These are phyloP conservation scores for Aphanomyces euteiches DNA, from an alignment of 352 stramenopile genomes.

Conservation along the genomic window DNA sequence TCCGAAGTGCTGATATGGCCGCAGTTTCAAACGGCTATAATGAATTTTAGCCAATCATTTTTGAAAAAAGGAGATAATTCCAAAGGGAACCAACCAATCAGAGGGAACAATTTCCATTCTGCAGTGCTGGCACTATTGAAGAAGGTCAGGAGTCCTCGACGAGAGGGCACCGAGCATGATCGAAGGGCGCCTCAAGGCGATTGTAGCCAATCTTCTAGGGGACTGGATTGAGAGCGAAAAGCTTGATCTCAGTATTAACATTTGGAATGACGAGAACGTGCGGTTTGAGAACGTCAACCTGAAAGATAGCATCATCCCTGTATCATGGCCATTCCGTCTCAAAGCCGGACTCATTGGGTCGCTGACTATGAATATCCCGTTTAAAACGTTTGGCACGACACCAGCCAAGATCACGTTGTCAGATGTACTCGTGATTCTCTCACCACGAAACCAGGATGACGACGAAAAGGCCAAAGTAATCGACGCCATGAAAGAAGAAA, in stretches of 20 bases:
- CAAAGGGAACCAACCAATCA: not conserved
- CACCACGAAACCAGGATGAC: slow-evolving; percentile 67
- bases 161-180: slow-evolving; percentile 47
- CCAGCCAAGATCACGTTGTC: slow-evolving; percentile 85
- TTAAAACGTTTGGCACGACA: slow-evolving; percentile 72
- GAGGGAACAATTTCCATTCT: not conserved
- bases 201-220: slow-evolving; percentile 78
- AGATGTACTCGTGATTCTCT: slow-evolving; percentile 78
- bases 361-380: slow-evolving; percentile 79
- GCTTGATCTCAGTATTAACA: slow-evolving; percentile 80
- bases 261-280: slow-evolving; percentile 82
- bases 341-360: slow-evolving; percentile 84
- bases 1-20: no score
- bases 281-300: slow-evolving; percentile 86
- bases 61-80: not conserved
- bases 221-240: slow-evolving; percentile 86
- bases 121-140: not conserved
- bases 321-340: slow-evolving; percentile 77
- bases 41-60: slow-evolving; percentile 3
- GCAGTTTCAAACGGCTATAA: not conserved
- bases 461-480: slow-evolving; percentile 36
- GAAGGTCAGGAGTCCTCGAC: not conserved
- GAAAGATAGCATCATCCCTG: slow-evolving; percentile 73
- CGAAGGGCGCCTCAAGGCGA: slow-evolving; percentile 84
- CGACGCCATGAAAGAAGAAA: slow-evolving; percentile 50